Conservation (phyloP, 176 grass and related monocot genomes). For the Dactylis glomerata region DNA sequence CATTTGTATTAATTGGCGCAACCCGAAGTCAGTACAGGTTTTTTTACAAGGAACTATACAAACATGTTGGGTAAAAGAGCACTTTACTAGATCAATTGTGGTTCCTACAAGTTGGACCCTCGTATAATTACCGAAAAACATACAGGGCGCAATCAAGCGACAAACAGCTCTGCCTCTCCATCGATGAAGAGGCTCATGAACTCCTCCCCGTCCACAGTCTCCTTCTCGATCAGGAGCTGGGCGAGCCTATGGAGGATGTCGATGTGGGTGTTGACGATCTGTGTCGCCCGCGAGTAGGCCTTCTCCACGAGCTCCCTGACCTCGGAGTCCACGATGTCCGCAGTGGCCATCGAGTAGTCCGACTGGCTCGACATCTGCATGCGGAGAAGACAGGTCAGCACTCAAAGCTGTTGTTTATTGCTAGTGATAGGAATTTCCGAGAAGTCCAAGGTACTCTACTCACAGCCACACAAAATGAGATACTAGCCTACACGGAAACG, state of each 20-base stretch:
- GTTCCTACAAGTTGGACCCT: slow-evolving; percentile 31
- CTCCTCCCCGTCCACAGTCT: slow-evolving; percentile 93
- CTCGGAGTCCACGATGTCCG: slow-evolving; percentile 82
- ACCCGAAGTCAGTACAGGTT: slow-evolving; percentile 17
- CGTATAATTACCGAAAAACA: neutral
- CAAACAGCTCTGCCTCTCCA: slow-evolving; percentile 80
- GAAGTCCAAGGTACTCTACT: neutral
- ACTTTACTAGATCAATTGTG: slow-evolving; percentile 29
- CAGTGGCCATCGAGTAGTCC: slow-evolving; percentile 97
- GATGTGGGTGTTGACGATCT: slow-evolving; percentile 70
- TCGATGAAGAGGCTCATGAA: slow-evolving; percentile 99
- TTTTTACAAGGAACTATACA: slow-evolving; percentile 41
- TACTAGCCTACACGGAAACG: too few species aligned
- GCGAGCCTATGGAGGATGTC: slow-evolving; percentile 94
- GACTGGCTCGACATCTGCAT: slow-evolving; percentile 88
- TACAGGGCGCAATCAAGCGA: slow-evolving; percentile 39
- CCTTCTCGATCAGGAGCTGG: slow-evolving; percentile 94
- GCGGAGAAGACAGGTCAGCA: neutral
- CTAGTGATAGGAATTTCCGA: neutral
- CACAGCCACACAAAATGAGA: slow-evolving; percentile 22
- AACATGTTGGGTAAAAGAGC: slow-evolving; percentile 13
- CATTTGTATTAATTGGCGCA: slow-evolving; percentile 4
- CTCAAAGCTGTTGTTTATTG: neutral
- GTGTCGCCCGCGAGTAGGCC: slow-evolving; percentile 68
- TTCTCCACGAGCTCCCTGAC: slow-evolving; percentile 87